Conservation (phyloP, 148 eudicot species). For the Chenopodium quinoa region DNA sequence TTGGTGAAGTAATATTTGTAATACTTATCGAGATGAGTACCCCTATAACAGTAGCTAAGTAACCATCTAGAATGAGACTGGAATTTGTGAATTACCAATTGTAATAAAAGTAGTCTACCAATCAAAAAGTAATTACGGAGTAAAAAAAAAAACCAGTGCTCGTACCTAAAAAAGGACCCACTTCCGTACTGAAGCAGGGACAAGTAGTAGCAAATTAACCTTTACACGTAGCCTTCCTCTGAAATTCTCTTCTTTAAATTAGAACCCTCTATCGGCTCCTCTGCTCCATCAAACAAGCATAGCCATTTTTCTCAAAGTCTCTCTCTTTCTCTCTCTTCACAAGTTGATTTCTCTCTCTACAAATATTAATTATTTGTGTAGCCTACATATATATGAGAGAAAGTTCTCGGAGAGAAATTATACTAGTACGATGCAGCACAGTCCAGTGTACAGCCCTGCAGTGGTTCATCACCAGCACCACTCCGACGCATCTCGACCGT, state of each 20-base stretch:
- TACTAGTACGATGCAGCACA: constrained; percentile 39
- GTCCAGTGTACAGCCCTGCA: constrained; percentile 45
- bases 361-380: too few species aligned
- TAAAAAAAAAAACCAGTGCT: neutral
- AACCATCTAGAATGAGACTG: too few species aligned
- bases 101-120: too few species aligned
- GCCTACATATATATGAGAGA: constrained; percentile 5
- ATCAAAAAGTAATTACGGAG: neutral
- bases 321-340: too few species aligned
- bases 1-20: too few species aligned
- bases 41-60: too few species aligned
- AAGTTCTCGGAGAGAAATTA: neutral
- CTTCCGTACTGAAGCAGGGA: constrained; percentile 35
- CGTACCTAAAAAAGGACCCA: constrained; percentile 16
- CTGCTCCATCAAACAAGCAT: neutral
- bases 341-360: too few species aligned
- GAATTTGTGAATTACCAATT: too few species aligned
- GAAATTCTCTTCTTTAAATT: constrained; percentile 18
- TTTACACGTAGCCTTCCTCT: constrained; percentile 26
- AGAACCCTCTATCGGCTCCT: constrained; percentile 5
- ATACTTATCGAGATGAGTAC: too few species aligned
- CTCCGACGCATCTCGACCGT: constrained; percentile 59
- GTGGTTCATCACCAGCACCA: neutral
- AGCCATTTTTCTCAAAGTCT: too few species aligned
- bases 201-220: constrained; percentile 25